Percentiles rank a stretch among this genome's conserved stretches.
Conservation (phyloP, 1,284 basidiomycete species). For the Boletus semigastroideus region DNA sequence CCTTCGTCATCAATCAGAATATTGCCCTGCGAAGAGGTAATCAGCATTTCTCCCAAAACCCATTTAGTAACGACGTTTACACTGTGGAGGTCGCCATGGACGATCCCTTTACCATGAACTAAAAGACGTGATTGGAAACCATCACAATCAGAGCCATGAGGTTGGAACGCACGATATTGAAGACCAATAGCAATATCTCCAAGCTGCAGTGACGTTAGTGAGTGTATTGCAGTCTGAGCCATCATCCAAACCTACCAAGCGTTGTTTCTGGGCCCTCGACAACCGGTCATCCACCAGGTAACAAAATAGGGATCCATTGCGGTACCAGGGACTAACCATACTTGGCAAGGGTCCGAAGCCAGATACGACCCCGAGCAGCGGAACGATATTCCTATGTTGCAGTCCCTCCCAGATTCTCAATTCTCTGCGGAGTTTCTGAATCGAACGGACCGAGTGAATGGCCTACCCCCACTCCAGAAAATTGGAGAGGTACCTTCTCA, state of each 20-base stretch:
- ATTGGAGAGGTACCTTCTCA: constrained; percentile 17
- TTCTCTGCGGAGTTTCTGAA: constrained; percentile 30
- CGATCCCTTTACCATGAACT: constrained; percentile 25
- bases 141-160: neutral
- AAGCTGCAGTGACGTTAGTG: constrained; percentile 14
- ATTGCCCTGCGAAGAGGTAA: constrained; percentile 24
- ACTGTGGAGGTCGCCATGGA: constrained; percentile 32
- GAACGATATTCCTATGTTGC: constrained; percentile 28
- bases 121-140: neutral
- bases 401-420: constrained; percentile 24
- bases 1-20: constrained; percentile 25
- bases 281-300: constrained; percentile 12
- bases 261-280: constrained; percentile 5
- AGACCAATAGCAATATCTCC: constrained; percentile 27
- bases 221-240: neutral
- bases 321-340: constrained; percentile 31
- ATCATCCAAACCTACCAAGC: constrained; percentile 13
- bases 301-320: constrained; percentile 25
- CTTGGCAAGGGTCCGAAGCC: constrained; percentile 21
- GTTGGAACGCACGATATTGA: constrained; percentile 24
- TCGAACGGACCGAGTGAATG: neutral
- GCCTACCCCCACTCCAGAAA: neutral
- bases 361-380: constrained; percentile 27
- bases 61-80: constrained; percentile 10
- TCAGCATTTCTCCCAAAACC: neutral